These are phyloP conservation scores for Lentinula raphanica DNA, from an alignment of 768 basidiomycete genomes.

Conservation along the genomic window DNA sequence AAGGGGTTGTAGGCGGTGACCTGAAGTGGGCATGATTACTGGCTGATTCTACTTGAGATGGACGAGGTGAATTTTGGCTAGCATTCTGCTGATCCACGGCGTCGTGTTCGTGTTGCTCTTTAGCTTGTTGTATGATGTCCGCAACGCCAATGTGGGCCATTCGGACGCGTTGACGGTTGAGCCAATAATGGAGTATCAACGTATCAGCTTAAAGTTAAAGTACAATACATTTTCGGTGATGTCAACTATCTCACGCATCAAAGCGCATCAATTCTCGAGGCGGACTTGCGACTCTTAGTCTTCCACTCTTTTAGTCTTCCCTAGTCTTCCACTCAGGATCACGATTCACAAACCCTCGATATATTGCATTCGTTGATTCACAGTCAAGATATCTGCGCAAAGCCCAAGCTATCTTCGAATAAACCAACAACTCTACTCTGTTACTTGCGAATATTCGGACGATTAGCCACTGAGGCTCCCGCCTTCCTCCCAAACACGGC, in stretches of 20 bases:
- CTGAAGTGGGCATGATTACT: conserved; percentile 6
- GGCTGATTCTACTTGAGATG: neutral
- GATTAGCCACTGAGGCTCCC: neutral
- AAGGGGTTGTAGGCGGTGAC: conserved; percentile 45
- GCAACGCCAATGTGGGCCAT: neutral
- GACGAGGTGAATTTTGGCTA: neutral
- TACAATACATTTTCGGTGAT: neutral
- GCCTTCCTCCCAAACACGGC: conserved; percentile 11
- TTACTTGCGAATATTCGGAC: neutral
- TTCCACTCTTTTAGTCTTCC: no score
- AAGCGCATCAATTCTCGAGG: no score
- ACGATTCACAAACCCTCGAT: no score
- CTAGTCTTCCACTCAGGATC: no score
- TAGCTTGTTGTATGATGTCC: conserved; percentile 9
- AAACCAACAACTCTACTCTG: no score
- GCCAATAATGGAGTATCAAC: neutral
- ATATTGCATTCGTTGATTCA: no score
- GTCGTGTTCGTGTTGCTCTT: conserved; percentile 2
- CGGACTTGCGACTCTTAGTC: no score
- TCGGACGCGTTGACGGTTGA: neutral
- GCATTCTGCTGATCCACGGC: neutral
- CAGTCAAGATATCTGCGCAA: no score
- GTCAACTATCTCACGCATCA: neutral
- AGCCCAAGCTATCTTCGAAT: no score
- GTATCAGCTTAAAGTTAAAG: neutral